A percentile compares a stretch with the other conserved stretches of the same genome.
These are phyloP conservation scores for Lepiota subincarnata DNA, from an alignment of 768 basidiomycete species.

Conservation along the genomic window DNA sequence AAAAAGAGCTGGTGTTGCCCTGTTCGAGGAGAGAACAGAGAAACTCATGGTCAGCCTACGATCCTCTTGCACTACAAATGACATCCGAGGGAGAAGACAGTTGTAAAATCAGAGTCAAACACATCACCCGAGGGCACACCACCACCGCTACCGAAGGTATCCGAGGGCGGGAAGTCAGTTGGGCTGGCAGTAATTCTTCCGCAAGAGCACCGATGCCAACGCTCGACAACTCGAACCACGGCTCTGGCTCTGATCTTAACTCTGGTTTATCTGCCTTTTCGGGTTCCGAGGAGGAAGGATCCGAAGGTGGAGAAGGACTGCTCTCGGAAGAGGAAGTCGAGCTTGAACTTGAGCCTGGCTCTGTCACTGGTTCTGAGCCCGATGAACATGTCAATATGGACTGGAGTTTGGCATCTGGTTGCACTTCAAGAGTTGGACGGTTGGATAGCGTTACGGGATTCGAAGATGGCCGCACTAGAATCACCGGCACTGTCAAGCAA, in stretches of 20 bases:
- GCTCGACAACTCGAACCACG: not conserved
- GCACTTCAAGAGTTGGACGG: not conserved
- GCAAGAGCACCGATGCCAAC: not conserved
- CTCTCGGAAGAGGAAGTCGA: constrained; percentile 11
- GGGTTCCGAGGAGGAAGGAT: constrained; percentile 4
- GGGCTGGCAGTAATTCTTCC: not conserved
- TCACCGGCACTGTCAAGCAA: not conserved
- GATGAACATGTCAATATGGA: not conserved
- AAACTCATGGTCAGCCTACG: not conserved
- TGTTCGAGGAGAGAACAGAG: not conserved
- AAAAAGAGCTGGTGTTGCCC: not conserved
- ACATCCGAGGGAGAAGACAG: not conserved
- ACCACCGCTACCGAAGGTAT: not conserved
- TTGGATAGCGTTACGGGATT: not conserved
- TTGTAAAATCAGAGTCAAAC: not conserved
- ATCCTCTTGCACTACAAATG: not conserved
- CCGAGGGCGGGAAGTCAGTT: not conserved
- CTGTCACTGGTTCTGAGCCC: not conserved
- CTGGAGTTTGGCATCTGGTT: not conserved
- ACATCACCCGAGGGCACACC: not conserved
- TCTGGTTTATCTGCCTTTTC: not conserved
- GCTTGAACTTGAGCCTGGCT: constrained; percentile 3
- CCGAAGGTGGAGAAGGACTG: not conserved
- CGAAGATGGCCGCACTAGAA: not conserved
- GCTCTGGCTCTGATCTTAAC: not conserved